Evolutionary conservation across 2,329 filamentous ascomycete genomes (phyloP).

Genomic region (Arthrobotrys iridis): DNA sequence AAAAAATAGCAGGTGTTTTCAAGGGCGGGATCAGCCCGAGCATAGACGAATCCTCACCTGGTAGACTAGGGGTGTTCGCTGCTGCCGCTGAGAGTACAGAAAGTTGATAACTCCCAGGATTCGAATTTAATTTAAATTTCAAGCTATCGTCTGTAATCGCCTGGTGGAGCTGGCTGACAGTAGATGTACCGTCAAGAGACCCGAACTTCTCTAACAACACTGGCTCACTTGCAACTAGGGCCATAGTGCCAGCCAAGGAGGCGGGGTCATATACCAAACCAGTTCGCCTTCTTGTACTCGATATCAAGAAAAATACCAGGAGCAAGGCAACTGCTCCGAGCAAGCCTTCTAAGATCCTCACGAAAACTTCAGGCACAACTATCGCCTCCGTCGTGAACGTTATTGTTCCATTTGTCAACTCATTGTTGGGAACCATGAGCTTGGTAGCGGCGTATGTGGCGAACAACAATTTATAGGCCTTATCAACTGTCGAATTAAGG

Average conservation of each 20-base stretch:
- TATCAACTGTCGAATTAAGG: constrained; percentile 30
- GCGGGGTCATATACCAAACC: constrained; percentile 60
- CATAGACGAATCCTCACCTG: neutral
- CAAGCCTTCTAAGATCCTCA: constrained; percentile 61
- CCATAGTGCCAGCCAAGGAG: constrained; percentile 59
- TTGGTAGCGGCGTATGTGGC: constrained; percentile 26
- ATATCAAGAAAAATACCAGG: constrained; percentile 56
- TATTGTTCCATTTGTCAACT: constrained; percentile 49
- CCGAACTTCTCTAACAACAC: constrained; percentile 52
- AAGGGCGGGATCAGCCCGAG: too few relatives aligned
- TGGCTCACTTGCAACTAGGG: constrained; percentile 50
- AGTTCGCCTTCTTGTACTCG: constrained; percentile 55
- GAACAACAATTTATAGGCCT: constrained; percentile 54
- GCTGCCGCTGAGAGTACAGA: neutral
- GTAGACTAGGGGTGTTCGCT: neutral
- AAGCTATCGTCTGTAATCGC: constrained; percentile 4
- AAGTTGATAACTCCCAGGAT: constrained; percentile 10
- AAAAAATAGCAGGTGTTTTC: neutral
- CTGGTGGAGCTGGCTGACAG: constrained; percentile 9
- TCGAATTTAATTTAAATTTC: constrained; percentile 9
- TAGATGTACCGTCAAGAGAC: constrained; percentile 47
- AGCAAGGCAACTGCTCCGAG: constrained; percentile 58
- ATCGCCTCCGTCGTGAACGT: constrained; percentile 60
- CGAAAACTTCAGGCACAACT: constrained; percentile 61
- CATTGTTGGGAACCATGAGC: constrained; percentile 8